These are phyloP conservation scores for Exophiala sp. DNA, from an alignment of 2,329 filamentous ascomycete genomes.

Conservation along the genomic window DNA sequence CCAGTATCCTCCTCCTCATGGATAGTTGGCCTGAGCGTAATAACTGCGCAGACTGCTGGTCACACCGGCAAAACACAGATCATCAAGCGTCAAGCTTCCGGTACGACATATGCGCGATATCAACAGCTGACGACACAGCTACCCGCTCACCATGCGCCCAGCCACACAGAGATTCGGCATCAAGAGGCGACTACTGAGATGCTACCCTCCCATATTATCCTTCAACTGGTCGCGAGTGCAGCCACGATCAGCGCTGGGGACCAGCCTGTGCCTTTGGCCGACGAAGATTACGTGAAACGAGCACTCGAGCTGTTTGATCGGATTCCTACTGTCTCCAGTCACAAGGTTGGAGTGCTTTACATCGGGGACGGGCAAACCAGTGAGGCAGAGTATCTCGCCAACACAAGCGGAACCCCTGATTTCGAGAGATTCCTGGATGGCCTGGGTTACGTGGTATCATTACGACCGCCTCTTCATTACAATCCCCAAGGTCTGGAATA, in stretches of 20 bases:
- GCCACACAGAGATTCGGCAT: slow-evolving; percentile 38
- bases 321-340: slow-evolving; percentile 84
- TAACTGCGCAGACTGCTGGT: slow-evolving; percentile 49
- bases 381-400: slow-evolving; percentile 81
- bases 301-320: slow-evolving; percentile 80
- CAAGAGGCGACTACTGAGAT: slow-evolving; percentile 38
- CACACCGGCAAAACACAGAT: slow-evolving; percentile 48
- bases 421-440: slow-evolving; percentile 82
- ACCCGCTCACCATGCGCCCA: slow-evolving; percentile 44
- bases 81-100: slow-evolving; percentile 50
- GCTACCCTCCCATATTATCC: slow-evolving; percentile 45
- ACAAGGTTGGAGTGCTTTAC: slow-evolving; percentile 94
- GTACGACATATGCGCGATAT: slow-evolving; percentile 48
- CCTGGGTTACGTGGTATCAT: slow-evolving; percentile 74
- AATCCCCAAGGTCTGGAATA: slow-evolving; percentile 90
- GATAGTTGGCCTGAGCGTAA: slow-evolving; percentile 51
- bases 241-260: slow-evolving; percentile 47
- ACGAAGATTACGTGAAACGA: slow-evolving; percentile 65
- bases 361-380: slow-evolving; percentile 80
- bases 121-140: slow-evolving; percentile 46
- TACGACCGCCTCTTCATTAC: slow-evolving; percentile 73
- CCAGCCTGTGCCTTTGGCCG: slow-evolving; percentile 72
- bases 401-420: slow-evolving; percentile 79
- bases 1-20: slow-evolving; percentile 46
- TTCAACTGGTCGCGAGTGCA: slow-evolving; percentile 43